Evolutionary conservation across 495 filamentous ascomycete genomes (phyloP), one percentile per base, ranked within the genome.

Genomic region (Clohesyomyces aquaticus): DNA sequence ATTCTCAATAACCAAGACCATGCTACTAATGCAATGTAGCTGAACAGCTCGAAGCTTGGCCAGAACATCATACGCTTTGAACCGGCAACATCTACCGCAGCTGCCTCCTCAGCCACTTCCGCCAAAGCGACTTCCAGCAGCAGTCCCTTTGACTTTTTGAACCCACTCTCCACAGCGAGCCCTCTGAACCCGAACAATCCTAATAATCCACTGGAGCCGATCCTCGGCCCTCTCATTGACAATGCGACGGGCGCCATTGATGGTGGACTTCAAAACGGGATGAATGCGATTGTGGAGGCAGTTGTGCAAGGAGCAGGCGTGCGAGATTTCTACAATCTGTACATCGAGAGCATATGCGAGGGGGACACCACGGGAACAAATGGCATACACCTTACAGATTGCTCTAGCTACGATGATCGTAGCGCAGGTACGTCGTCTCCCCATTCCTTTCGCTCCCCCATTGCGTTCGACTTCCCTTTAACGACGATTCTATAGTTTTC

Each of bases 131-230:
- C 60, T 29, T 8, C 22, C 1, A 52, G 23, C 8, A 18, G 23
- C 12, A 41, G 38, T 26, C 60, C 60, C 1, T 23, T 56, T 9
- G 60, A 63, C 25, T 27, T 23, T 6, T 21, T 63, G 3, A 56
- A 63, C 27, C 60, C 60, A 22, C 48, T 63, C 41, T 63, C 60
- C 2, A 63, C 51, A 1, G 22, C 60, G 12, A 61, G 28, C 18
- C 59, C 59, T 11, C 49, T 61, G n/a, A 63, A 56, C 28, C 60
- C 60, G 0, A 35, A 50, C 19, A 56, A 63, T 18, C 60, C 60
- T n/a, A 56, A 50, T 25, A 56, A 56, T 43, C 60, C 29, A 18
- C 27, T 51, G 2, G 12, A 25, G 8, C 19, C 26, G 11, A 46
- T 42, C 4, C 35, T 64, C n/a, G 46, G 35, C 14, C 16, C 43